phyloP scores from a whole-genome alignment of 2,329 filamentous ascomycete genomes.

The Neonectria punicea region DNA sequence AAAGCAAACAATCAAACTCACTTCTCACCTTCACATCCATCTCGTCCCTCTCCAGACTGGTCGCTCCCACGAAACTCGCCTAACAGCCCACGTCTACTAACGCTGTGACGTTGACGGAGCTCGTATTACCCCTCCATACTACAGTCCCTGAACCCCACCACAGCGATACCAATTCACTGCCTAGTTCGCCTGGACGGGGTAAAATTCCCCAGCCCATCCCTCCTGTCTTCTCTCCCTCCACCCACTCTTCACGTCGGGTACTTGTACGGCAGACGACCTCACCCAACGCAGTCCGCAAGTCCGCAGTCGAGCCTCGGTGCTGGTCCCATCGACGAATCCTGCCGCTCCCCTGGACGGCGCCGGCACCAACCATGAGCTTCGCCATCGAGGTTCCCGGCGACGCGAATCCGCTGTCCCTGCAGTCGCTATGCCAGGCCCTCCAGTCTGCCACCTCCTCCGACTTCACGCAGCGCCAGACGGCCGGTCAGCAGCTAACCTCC shows the following conservation, averaged over 20 bases:
- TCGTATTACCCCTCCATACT: conserved; percentile 36
- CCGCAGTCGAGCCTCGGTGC: conserved; percentile 8
- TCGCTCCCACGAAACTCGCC: background rate
- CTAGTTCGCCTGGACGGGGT: conserved; percentile 23
- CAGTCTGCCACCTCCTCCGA: conserved; percentile 71
- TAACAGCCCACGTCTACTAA: background rate
- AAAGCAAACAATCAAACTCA: background rate
- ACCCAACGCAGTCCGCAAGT: conserved; percentile 6
- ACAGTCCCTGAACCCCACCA: conserved; percentile 26
- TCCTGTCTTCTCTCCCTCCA: conserved; percentile 19
- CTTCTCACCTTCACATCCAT: too few relatives aligned
- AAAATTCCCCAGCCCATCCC: conserved; percentile 24
- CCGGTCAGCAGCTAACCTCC: conserved; percentile 74
- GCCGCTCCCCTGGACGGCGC: conserved; percentile 33
- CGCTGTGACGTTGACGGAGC: background rate
- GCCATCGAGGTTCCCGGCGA: conserved; percentile 84
- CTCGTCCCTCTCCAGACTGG: background rate
- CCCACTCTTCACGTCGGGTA: conserved; percentile 19
- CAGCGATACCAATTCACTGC: conserved; percentile 23
- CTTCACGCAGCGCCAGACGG: conserved; percentile 71
- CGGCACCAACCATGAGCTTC: conserved; percentile 67
- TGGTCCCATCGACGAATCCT: conserved; percentile 21
- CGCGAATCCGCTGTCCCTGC: conserved; percentile 74
- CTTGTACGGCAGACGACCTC: background rate
- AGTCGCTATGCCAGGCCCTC: conserved; percentile 73